Percentiles rank a stretch among this genome's conserved stretches.
phyloP scores from a whole-genome alignment of 345 rosid genomes.

The Syzygium grande region DNA sequence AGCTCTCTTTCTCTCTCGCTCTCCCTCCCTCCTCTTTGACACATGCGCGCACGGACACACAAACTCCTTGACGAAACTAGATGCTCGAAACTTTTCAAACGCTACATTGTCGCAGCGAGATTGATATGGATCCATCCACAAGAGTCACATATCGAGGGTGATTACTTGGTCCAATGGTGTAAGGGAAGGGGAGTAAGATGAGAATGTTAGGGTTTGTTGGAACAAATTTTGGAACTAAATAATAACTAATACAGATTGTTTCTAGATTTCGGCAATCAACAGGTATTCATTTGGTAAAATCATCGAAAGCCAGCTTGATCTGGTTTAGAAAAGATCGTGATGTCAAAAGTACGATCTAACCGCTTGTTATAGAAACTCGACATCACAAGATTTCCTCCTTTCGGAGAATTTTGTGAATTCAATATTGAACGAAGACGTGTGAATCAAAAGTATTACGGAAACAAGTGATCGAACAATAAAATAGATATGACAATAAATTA shows the following conservation, averaged over 20 bases:
- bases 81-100: neutral
- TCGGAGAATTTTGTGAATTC: neutral
- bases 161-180: neutral
- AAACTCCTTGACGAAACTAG: neutral
- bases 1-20: neutral
- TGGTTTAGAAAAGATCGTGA: neutral
- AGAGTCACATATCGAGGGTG: neutral
- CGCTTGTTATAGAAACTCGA: neutral
- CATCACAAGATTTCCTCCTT: neutral
- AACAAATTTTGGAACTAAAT: neutral
- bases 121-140: neutral
- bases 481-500: neutral
- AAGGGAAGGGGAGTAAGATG: neutral
- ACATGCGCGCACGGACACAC: neutral
- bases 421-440: rapidly evolving
- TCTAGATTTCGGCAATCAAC: neutral
- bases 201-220: neutral
- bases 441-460: neutral
- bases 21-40: neutral
- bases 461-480: neutral
- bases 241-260: neutral
- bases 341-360: neutral
- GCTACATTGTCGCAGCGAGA: neutral
- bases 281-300: neutral
- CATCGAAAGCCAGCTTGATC: neutral